These are phyloP conservation scores for Claviceps sp. DNA, from an alignment of 2,329 filamentous ascomycete species.

Conservation along the genomic window DNA sequence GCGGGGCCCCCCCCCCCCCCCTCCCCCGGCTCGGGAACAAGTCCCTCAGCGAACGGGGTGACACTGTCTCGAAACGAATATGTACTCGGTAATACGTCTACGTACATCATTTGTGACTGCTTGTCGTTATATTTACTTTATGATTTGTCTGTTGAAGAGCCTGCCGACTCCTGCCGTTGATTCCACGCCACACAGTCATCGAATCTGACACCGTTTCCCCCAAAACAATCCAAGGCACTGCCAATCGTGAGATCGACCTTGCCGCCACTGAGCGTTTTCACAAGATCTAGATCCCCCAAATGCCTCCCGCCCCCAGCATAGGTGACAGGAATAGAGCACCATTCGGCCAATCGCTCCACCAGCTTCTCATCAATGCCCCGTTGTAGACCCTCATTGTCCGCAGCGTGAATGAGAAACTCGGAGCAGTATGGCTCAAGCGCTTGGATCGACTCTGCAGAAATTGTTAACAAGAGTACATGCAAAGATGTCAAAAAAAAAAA, in stretches of 20 bases:
- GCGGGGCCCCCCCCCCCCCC: no score
- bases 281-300: slow-evolving; percentile 68
- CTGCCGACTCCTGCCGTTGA: slow-evolving; percentile 22
- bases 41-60: slow-evolving; percentile 4
- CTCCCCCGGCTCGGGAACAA: not conserved
- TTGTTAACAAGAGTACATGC: not conserved
- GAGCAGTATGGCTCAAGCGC: slow-evolving; percentile 82
- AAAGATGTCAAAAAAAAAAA: not conserved
- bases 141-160: not conserved
- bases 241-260: slow-evolving; percentile 91
- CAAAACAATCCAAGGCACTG: slow-evolving; percentile 92
- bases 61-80: not conserved
- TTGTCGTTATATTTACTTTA: not conserved
- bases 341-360: slow-evolving; percentile 61
- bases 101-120: no score
- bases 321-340: slow-evolving; percentile 87
- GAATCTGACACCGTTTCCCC: slow-evolving; percentile 73
- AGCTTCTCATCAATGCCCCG: slow-evolving; percentile 79
- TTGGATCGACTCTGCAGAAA: slow-evolving; percentile 57
- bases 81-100: not conserved
- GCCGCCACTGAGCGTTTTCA: slow-evolving; percentile 64
- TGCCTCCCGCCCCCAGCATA: slow-evolving; percentile 89
- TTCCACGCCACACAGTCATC: slow-evolving; percentile 90
- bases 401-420: slow-evolving; percentile 93
- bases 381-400: slow-evolving; percentile 91